Evolutionary conservation across 2,329 filamentous ascomycete species (phyloP).

Genomic region (Diaporthe aspalathi): DNA sequence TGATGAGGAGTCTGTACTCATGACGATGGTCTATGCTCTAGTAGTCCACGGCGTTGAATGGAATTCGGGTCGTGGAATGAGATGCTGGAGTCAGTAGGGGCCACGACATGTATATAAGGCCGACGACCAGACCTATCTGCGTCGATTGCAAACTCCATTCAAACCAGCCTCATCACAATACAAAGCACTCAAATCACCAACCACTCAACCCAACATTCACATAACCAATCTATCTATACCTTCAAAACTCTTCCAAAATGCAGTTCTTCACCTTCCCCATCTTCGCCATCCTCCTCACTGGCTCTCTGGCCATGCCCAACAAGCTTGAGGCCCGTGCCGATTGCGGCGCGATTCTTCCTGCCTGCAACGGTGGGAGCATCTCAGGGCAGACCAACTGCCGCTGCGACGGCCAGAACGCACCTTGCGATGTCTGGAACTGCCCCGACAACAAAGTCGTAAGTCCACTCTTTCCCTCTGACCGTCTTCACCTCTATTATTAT

Average conservation of each 20-base stretch:
- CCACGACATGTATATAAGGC: background rate
- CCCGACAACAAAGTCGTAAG: background rate
- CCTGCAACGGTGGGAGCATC: slow-evolving; percentile 41
- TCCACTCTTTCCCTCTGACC: background rate
- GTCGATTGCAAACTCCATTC: too few relatives aligned
- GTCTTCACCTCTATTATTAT: background rate
- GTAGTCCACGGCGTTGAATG: background rate
- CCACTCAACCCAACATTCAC: background rate
- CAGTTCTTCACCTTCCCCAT: slow-evolving; percentile 13
- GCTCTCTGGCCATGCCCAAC: slow-evolving; percentile 16
- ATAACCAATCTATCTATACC: too few relatives aligned
- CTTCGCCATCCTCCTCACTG: background rate
- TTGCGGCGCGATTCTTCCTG: slow-evolving; percentile 40
- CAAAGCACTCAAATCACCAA: background rate
- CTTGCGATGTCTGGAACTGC: slow-evolving; percentile 16
- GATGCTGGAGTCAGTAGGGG: background rate
- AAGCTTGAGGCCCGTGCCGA: slow-evolving; percentile 8
- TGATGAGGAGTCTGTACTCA: background rate
- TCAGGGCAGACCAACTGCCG: slow-evolving; percentile 43
- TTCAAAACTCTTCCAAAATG: slow-evolving; percentile 12
- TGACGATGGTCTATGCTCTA: background rate
- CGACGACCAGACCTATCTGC: background rate
- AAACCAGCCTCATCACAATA: background rate
- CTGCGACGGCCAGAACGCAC: slow-evolving; percentile 40
- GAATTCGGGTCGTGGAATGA: background rate